phyloP scores from a whole-genome alignment of 1,284 basidiomycete species.

The Papiliotrema flavescens region DNA sequence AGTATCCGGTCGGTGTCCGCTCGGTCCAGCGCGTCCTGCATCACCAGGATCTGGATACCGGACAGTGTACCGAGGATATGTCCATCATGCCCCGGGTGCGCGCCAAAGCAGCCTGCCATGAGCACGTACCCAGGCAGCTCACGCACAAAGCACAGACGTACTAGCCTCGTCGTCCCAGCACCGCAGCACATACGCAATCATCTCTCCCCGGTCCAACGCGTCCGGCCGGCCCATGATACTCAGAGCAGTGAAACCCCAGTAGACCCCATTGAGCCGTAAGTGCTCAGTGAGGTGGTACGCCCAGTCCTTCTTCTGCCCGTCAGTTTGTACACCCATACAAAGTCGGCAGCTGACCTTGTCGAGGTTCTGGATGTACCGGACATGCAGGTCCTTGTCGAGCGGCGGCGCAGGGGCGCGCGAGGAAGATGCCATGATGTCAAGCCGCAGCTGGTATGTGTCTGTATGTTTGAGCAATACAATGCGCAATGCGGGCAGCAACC shows the following conservation, averaged over 20 bases:
- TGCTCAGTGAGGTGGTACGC: slow-evolving; percentile 90
- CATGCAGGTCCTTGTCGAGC: slow-evolving; percentile 56
- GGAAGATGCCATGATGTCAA: not conserved
- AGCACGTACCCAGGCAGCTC: no score
- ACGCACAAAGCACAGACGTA: slow-evolving; percentile 52
- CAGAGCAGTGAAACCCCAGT: slow-evolving; percentile 91
- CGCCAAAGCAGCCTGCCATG: slow-evolving; percentile 77
- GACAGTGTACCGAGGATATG: slow-evolving; percentile 83
- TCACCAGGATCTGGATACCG: slow-evolving; percentile 86
- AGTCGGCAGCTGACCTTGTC: slow-evolving; percentile 55
- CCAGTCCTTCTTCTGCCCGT: slow-evolving; percentile 70
- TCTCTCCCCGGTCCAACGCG: slow-evolving; percentile 73
- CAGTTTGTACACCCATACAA: not conserved
- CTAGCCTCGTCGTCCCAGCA: slow-evolving; percentile 91
- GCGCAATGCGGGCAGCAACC: no score
- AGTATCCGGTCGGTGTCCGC: slow-evolving; percentile 66
- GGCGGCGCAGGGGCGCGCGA: not conserved
- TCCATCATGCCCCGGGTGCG: slow-evolving; percentile 88
- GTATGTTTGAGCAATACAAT: no score
- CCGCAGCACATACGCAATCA: slow-evolving; percentile 84
- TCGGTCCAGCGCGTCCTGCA: slow-evolving; percentile 73
- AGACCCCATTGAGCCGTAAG: slow-evolving; percentile 90
- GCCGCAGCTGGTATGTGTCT: not conserved
- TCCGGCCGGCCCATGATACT: slow-evolving; percentile 73
- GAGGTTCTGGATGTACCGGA: slow-evolving; percentile 69